Conservation (phyloP, 1,139 yeast species). For the Torulaspora pretoriensis region DNA sequence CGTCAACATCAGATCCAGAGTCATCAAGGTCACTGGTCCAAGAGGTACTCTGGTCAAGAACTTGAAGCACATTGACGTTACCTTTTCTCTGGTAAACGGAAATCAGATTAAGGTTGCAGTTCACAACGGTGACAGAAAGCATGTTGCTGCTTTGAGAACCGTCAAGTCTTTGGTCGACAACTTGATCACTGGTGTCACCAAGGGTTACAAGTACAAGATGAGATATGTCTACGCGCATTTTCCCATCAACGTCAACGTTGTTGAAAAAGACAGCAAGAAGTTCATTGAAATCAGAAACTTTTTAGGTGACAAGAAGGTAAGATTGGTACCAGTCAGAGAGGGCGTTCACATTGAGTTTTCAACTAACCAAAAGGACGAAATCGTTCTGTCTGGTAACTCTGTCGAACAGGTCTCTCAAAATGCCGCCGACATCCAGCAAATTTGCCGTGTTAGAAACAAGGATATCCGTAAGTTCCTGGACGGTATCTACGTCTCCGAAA, state of each 20-base stretch:
- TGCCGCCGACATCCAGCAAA: slow-evolving; percentile 98
- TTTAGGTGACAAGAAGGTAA: slow-evolving; percentile 97
- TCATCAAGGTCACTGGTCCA: slow-evolving; percentile 91
- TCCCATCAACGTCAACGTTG: slow-evolving; percentile 96
- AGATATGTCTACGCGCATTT: slow-evolving; percentile 99
- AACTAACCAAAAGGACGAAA: slow-evolving; percentile 87
- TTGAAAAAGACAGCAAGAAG: slow-evolving; percentile 69
- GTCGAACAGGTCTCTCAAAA: slow-evolving; percentile 97
- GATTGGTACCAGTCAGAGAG: slow-evolving; percentile 76
- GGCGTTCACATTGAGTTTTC: slow-evolving; percentile 88
- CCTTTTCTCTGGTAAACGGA: slow-evolving; percentile 74
- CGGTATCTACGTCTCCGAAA: slow-evolving; percentile 99
- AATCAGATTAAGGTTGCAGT: slow-evolving; percentile 81
- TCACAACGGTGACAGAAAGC: slow-evolving; percentile 99
- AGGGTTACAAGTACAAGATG: slow-evolving; percentile 99
- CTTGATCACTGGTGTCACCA: slow-evolving; percentile 97
- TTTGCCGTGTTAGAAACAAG: slow-evolving; percentile 99
- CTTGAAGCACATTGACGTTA: slow-evolving; percentile 92
- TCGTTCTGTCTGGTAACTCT: slow-evolving; percentile 90
- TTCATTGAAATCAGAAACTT: slow-evolving; percentile 97
- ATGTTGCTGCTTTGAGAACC: slow-evolving; percentile 98
- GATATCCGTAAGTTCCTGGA: slow-evolving; percentile 99
- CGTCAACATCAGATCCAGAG: slow-evolving; percentile 88
- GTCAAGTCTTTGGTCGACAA: slow-evolving; percentile 92
- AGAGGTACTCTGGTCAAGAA: slow-evolving; percentile 92